Evolutionary conservation across 2,329 filamentous ascomycete genomes (phyloP).

Genomic region (Pseudogymnoascus sp.): DNA sequence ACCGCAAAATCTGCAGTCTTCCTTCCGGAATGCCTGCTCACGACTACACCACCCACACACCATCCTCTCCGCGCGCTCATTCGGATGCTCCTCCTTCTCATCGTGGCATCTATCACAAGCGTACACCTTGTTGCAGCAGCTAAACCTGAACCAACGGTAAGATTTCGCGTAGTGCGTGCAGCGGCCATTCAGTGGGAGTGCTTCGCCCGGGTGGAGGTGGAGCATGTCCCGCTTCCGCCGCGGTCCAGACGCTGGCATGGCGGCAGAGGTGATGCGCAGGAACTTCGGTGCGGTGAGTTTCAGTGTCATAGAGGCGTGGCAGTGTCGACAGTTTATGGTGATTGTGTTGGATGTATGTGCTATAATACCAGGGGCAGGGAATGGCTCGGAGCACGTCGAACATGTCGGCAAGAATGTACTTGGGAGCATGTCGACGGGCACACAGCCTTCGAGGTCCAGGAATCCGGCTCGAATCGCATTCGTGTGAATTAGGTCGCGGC

Average conservation of each 20-base stretch:
- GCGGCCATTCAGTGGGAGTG: slow-evolving; percentile 44
- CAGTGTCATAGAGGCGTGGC: slow-evolving; percentile 73
- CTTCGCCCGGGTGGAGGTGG: slow-evolving; percentile 48
- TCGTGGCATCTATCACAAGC: slow-evolving; percentile 65
- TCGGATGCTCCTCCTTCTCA: slow-evolving; percentile 57
- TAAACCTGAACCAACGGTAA: slow-evolving; percentile 58
- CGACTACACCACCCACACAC: slow-evolving; percentile 72
- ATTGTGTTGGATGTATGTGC: slow-evolving; percentile 66
- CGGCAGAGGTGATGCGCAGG: slow-evolving; percentile 52
- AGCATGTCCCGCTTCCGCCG: slow-evolving; percentile 45
- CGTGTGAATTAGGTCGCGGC: slow-evolving; percentile 63
- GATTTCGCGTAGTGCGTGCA: slow-evolving; percentile 52
- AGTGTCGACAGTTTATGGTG: slow-evolving; percentile 69
- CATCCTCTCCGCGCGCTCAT: slow-evolving; percentile 80
- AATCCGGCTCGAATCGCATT: slow-evolving; percentile 71
- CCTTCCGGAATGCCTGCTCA: slow-evolving; percentile 71
- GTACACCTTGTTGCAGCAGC: slow-evolving; percentile 51
- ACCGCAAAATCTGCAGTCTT: slow-evolving; percentile 68
- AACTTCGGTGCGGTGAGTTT: slow-evolving; percentile 73
- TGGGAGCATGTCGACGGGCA: slow-evolving; percentile 61
- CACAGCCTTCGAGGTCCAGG: slow-evolving; percentile 67
- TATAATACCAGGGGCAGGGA: slow-evolving; percentile 54
- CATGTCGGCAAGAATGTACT: slow-evolving; percentile 76
- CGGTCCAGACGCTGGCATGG: slow-evolving; percentile 30
- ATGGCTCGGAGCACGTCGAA: slow-evolving; percentile 62